Evolutionary conservation across 73 alveolate species (phyloP).

Genomic region (Uronychia setigera): DNA sequence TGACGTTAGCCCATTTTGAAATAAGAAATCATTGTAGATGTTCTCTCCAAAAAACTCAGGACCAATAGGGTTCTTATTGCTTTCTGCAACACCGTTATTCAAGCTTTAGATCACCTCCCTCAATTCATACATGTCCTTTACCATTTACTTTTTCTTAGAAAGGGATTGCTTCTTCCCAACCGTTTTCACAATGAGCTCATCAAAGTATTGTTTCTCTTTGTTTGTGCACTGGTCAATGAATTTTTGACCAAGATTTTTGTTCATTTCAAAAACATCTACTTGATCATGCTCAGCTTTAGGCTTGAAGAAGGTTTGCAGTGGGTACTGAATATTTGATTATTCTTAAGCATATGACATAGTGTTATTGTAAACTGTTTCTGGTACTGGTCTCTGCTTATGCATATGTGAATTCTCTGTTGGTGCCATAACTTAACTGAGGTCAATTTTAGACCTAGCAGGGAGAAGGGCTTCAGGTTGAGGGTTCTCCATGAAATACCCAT

Average conservation of each 20-base stretch:
- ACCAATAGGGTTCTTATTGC: not conserved
- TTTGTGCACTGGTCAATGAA: not conserved
- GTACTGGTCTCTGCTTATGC: not conserved
- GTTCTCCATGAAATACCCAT: not conserved
- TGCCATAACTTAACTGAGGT: not conserved
- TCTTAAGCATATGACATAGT: not conserved
- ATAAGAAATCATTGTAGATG: not conserved
- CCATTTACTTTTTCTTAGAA: not conserved
- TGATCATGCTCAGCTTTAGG: not conserved
- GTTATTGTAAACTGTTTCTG: not conserved
- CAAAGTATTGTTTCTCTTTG: not conserved
- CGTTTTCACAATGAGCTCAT: not conserved
- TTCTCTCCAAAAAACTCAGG: slow-evolving; percentile 2
- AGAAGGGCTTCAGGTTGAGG: not conserved
- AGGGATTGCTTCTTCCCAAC: not conserved
- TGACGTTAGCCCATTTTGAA: not conserved
- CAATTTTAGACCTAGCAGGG: not conserved
- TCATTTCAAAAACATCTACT: not conserved
- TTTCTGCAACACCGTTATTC: not conserved
- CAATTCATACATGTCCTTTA: not conserved
- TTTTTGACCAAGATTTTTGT: not conserved
- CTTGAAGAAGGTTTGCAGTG: no score
- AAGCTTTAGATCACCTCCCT: no score
- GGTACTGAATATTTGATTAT: not conserved
- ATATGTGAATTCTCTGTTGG: not conserved